phyloP scores from a whole-genome alignment of 306 rosid species.

The Pyrus bretschneideri region DNA sequence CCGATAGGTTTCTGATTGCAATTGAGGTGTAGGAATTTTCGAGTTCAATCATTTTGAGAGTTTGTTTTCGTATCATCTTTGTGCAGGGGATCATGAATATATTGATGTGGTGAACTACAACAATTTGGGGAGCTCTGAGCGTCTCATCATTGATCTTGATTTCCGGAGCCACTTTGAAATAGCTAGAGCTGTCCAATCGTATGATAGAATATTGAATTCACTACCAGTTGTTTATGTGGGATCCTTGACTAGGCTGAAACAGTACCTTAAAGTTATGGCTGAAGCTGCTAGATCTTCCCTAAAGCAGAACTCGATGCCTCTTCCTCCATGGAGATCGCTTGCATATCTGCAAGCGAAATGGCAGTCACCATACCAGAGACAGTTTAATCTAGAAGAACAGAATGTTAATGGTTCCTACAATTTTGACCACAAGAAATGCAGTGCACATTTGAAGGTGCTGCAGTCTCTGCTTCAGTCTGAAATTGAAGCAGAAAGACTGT shows the following conservation, averaged over 20 bases:
- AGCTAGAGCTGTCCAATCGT: constrained; percentile 91
- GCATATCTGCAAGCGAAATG: constrained; percentile 88
- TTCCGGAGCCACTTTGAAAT: constrained; percentile 96
- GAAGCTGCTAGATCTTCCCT: constrained; percentile 85
- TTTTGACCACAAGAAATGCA: constrained; percentile 65
- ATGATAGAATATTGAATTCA: constrained; percentile 66
- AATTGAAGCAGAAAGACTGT: constrained; percentile 51
- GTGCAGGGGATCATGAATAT: constrained; percentile 87
- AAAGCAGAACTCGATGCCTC: constrained; percentile 89
- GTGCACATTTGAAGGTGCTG: constrained; percentile 68
- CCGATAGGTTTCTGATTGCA: too few species aligned
- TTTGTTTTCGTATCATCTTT: background rate
- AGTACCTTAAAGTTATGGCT: constrained; percentile 75
- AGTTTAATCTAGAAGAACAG: constrained; percentile 33
- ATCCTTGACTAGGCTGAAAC: constrained; percentile 59
- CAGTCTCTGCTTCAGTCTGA: constrained; percentile 73
- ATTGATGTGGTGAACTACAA: constrained; percentile 60
- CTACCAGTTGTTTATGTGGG: constrained; percentile 84
- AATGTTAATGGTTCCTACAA: constrained; percentile 2
- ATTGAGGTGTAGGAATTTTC: background rate
- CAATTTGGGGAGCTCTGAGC: constrained; percentile 51
- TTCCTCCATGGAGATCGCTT: constrained; percentile 93
- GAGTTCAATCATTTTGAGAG: background rate
- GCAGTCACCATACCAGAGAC: constrained; percentile 72
- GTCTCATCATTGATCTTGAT: constrained; percentile 76